Percentiles rank a stretch among this genome's conserved stretches.
Conservation (phyloP, 345 rosid genomes). For the Schrenkiella parvula region DNA sequence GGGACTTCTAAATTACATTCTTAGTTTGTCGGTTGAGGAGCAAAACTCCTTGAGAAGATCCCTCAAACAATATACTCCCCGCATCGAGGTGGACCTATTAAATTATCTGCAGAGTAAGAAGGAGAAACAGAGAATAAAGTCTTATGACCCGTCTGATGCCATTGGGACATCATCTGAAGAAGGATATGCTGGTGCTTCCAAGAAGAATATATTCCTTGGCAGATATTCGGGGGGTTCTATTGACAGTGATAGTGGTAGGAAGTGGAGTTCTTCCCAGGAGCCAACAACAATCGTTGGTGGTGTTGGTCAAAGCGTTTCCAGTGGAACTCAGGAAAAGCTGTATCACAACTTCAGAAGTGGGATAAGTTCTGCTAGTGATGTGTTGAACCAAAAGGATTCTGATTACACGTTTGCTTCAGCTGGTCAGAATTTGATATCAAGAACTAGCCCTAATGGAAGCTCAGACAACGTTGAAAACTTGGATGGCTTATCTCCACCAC, state of each 20-base stretch:
- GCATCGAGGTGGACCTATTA: constrained; percentile 94
- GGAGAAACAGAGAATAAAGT: constrained; percentile 83
- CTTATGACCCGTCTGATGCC: constrained; percentile 83
- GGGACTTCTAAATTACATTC: constrained; percentile 90
- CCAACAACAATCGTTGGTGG: constrained; percentile 41
- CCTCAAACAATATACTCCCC: constrained; percentile 91
- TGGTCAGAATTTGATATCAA: constrained; percentile 41
- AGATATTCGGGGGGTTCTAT: constrained; percentile 76
- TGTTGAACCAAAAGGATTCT: constrained; percentile 53
- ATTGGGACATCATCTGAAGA: constrained; percentile 96
- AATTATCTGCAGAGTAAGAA: constrained; percentile 94
- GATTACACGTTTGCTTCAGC: constrained; percentile 38
- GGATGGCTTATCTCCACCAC: constrained; percentile 51
- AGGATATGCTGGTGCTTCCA: constrained; percentile 60
- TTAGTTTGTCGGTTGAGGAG: constrained; percentile 92
- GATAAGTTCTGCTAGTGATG: constrained; percentile 43
- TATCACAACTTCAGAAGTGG: constrained; percentile 59
- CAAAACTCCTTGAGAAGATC: constrained; percentile 92
- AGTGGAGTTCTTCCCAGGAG: constrained; percentile 84
- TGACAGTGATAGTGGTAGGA: constrained; percentile 77
- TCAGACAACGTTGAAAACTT: constrained; percentile 41
- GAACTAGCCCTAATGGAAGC: constrained; percentile 43
- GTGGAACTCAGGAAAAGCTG: constrained; percentile 64
- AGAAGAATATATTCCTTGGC: constrained; percentile 70
- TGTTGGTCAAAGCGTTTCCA: constrained; percentile 48